Conservation (phyloP, 345 rosid genomes). For the Arabis hirsuta region DNA sequence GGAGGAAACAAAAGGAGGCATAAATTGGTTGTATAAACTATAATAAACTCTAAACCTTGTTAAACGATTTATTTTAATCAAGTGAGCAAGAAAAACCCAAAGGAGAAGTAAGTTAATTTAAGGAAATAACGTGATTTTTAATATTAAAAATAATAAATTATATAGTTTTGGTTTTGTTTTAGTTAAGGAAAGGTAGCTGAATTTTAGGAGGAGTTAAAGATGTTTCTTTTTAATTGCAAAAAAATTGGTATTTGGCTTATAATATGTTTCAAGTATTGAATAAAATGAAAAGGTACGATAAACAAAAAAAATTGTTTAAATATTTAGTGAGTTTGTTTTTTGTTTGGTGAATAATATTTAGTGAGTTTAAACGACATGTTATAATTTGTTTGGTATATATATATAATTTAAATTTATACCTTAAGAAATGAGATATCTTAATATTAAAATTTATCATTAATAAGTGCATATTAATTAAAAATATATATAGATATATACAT, state of each 20-base stretch:
- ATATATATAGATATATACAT: neutral
- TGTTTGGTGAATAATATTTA: neutral
- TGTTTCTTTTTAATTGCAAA: constrained; percentile 8
- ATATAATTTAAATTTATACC: neutral
- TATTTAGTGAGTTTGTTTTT: neutral
- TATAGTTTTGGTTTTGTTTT: constrained; percentile 25
- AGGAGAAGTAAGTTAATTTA: neutral
- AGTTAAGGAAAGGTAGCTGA: constrained; percentile 25
- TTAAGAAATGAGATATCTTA: neutral
- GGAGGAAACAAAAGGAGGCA: constrained; percentile 2
- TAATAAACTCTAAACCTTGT: neutral
- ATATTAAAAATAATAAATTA: neutral
- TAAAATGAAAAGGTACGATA: neutral
- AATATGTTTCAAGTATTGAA: neutral
- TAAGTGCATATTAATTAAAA: neutral
- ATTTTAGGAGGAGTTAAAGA: constrained; percentile 25
- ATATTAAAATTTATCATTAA: neutral
- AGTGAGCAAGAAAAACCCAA: constrained; percentile 24
- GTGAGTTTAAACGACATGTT: neutral
- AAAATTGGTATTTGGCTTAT: constrained; percentile 12
- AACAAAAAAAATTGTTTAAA: neutral
- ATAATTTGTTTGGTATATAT: neutral
- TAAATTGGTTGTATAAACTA: neutral
- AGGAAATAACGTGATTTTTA: neutral
- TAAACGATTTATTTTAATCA: neutral